Percentiles rank a stretch among this genome's conserved stretches.
Conservation (phyloP, 2,329 filamentous ascomycete species). For the Hypoxylon sp. region DNA sequence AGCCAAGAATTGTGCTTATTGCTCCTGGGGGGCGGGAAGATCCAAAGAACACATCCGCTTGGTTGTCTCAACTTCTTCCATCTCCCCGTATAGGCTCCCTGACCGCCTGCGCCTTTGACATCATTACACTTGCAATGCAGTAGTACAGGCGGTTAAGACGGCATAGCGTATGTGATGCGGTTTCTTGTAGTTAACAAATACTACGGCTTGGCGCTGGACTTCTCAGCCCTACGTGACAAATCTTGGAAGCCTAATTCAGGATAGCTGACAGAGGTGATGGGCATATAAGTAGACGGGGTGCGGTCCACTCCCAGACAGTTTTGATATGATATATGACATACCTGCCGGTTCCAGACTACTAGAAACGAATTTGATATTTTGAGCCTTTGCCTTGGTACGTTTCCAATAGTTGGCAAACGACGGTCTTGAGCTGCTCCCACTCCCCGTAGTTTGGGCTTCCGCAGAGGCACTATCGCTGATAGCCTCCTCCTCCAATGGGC, state of each 20-base stretch:
- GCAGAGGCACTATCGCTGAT: background rate
- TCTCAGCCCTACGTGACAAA: slow-evolving; percentile 32
- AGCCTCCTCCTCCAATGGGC: slow-evolving; percentile 21
- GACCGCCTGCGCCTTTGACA: slow-evolving; percentile 5
- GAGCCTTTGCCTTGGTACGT: slow-evolving; percentile 50
- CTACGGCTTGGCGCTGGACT: slow-evolving; percentile 15
- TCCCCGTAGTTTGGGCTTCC: slow-evolving; percentile 3
- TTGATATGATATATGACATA: slow-evolving; percentile 34
- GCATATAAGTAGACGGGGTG: background rate
- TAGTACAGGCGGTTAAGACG: background rate
- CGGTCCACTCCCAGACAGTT: background rate
- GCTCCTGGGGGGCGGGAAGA: background rate
- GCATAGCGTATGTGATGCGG: slow-evolving; percentile 4
- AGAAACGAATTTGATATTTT: slow-evolving; percentile 50
- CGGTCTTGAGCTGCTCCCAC: slow-evolving; percentile 47
- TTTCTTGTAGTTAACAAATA: slow-evolving; percentile 19
- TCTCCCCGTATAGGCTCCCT: slow-evolving; percentile 1
- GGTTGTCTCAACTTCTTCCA: too few species aligned
- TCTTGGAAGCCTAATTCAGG: slow-evolving; percentile 10
- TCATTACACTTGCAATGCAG: slow-evolving; percentile 7
- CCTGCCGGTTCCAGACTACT: slow-evolving; percentile 42
- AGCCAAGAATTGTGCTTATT: slow-evolving; percentile 13
- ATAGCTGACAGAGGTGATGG: background rate
- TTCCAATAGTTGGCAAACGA: slow-evolving; percentile 61
- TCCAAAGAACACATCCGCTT: background rate